phyloP scores from a whole-genome alignment of 257 asterid species.

The Nicotiana benthamiana region DNA sequence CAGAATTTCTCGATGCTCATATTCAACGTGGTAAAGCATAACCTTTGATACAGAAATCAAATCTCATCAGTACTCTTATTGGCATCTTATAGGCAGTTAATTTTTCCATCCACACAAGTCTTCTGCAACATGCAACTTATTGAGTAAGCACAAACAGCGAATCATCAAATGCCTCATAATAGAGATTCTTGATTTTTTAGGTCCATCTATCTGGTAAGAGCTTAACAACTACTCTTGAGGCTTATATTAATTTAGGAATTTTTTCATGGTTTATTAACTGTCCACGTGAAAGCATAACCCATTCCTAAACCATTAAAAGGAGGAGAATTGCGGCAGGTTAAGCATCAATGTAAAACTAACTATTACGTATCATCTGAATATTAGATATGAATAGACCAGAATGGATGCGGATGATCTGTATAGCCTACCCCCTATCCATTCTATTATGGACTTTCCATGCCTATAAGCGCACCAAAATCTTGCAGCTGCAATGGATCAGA shows the following conservation, averaged over 20 bases:
- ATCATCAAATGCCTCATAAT: background rate
- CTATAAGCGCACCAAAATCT: background rate
- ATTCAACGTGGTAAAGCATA: background rate
- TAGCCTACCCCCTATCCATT: background rate
- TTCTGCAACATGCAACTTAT: background rate
- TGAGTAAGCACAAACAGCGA: background rate
- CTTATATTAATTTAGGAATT: background rate
- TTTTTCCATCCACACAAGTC: background rate
- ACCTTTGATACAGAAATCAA: background rate
- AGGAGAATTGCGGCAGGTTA: background rate
- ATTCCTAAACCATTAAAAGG: background rate
- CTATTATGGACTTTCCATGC: background rate
- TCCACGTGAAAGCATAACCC: background rate
- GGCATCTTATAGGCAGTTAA: background rate
- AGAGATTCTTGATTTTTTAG: background rate
- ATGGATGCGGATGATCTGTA: background rate
- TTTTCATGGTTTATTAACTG: background rate
- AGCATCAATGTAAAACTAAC: background rate
- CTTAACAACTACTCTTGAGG: background rate
- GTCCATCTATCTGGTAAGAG: background rate
- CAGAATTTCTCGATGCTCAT: background rate
- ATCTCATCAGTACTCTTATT: background rate
- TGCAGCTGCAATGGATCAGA: background rate
- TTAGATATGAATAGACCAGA: background rate
- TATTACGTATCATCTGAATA: background rate